Evolutionary conservation across 2,329 filamentous ascomycete species (phyloP), one percentile per base, ranked within the genome.

Genomic region (Magnaporthiopsis incrustans): DNA sequence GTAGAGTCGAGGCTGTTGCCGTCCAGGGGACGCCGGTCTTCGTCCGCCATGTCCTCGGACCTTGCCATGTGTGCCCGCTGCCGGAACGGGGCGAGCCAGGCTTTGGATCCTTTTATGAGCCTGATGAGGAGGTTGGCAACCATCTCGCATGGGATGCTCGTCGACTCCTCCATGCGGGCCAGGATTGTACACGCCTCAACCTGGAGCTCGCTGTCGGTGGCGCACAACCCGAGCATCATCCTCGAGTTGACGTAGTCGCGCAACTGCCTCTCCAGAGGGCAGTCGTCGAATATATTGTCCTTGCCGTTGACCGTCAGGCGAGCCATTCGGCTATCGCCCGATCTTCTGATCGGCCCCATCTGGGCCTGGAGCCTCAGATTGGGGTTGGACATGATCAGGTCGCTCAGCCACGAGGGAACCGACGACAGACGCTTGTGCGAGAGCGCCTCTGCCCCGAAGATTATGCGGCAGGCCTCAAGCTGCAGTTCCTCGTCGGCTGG

Each of bases 201-300:
- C 70, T 87, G 85, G 22, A 88, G 77, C 72, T 88, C 85, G 6
- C 81, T 74, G 64, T 87, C 84, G 75, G 83, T 83, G 22, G 84
- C 78, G 0, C 82, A 85, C 68, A 88, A 69, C n/a, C 85, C 85
- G 11, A 88, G 72, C 64, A 85, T 69, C 61, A 75, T 73, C 70
- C 79, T 81, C 11, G 78, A 77, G 66, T 76, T 77, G 63, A 85
- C 83, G 68, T 81, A 86, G 59, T 82, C 79, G 6, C 79, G 79
- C 27, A 86, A 76, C 63, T 83, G 79, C n/a, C 71, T 71, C 70
- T 86, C 84, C 69, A 86, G 77, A 2, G 82, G 80, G 66, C 84
- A 85, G 61, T 77, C 74, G 68, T 85, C 82, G 69, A 86, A 86
- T 44, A 85, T 77, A 66, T 81, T 79, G 64, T 80, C 77, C 73